phyloP scores from a whole-genome alignment of 345 rosid genomes.

The Pelargonium nanum region DNA sequence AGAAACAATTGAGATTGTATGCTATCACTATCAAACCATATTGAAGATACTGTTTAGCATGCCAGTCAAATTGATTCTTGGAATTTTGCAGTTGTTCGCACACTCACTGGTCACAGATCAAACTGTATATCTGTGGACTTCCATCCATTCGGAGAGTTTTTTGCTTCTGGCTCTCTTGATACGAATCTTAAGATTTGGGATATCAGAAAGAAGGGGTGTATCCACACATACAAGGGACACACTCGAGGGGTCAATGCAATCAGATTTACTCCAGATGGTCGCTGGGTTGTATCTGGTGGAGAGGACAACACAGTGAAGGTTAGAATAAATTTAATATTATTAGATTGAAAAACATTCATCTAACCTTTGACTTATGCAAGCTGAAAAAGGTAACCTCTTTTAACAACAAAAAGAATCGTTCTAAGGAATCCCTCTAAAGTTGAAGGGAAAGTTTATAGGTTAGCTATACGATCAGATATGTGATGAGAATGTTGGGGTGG shows the following conservation, averaged over 20 bases:
- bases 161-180: constrained; percentile 96
- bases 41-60: background rate
- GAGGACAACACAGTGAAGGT: constrained; percentile 96
- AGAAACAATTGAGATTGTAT: background rate
- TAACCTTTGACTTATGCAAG: background rate
- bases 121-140: constrained; percentile 94
- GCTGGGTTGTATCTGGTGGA: constrained; percentile 99
- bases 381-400: background rate
- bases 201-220: constrained; percentile 89
- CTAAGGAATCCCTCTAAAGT: no score
- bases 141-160: constrained; percentile 98
- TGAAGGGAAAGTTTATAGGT: no score
- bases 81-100: constrained; percentile 65
- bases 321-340: no score
- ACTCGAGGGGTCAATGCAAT: constrained; percentile 94
- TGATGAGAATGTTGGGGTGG: no score
- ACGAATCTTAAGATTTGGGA: constrained; percentile 99
- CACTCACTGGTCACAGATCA: constrained; percentile 92
- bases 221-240: constrained; percentile 98
- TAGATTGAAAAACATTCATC: background rate
- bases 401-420: no score
- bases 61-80: background rate
- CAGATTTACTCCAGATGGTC: constrained; percentile 98
- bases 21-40: background rate
- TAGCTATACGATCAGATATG: background rate